Evolutionary conservation across 805 yeast species (phyloP), one percentile per base, ranked within the genome.

Genomic region (Blastobotrys chiropterorum): DNA sequence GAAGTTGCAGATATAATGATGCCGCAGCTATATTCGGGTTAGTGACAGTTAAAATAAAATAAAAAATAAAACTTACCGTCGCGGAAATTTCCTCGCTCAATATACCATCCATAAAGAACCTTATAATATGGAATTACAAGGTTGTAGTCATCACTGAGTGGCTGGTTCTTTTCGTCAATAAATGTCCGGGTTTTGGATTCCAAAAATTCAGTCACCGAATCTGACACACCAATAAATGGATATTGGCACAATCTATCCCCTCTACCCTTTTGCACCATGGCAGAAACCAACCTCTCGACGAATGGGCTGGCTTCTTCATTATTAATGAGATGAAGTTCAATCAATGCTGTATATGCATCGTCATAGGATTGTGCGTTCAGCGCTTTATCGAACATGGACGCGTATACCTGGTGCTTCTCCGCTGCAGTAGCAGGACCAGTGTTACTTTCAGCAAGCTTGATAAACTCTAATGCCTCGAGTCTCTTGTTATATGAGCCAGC

Each of bases 71-170:
- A 56, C 60, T 53, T 38, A 58, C 61, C 63, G 38, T 80, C 80
- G 51, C 85, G 68, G 51, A 63, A 73, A 61, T 81, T 77, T 3
- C 78, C 80, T 38, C 73, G 72, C 47, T 70, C 71, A 38, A 76
- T 61, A 53, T 82, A 69, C 72, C 82, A 75, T 0, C 81, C 64
- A 57, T 78, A 79, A 45, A 78, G 66, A 15, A 80, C 70, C 55
- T 79, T 72, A 66, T 74, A 79, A 58, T 75, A 72, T 46, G 72
- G 75, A 34, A 77, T 59, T 1, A 72, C 61, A 46, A 62, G 61
- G 39, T 53, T 56, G n/a, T 66, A 44, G 44, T 67, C 72, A 5
- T 62, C 61, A 2, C 19, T 59, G 58, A 22, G 54, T 49, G 1
- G 38, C 67, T 60, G 17, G 26, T 11, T 40, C 34, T n/a, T 40